These are phyloP conservation scores for Cytospora schulzeri DNA, from an alignment of 2,329 filamentous ascomycete species.

Conservation along the genomic window DNA sequence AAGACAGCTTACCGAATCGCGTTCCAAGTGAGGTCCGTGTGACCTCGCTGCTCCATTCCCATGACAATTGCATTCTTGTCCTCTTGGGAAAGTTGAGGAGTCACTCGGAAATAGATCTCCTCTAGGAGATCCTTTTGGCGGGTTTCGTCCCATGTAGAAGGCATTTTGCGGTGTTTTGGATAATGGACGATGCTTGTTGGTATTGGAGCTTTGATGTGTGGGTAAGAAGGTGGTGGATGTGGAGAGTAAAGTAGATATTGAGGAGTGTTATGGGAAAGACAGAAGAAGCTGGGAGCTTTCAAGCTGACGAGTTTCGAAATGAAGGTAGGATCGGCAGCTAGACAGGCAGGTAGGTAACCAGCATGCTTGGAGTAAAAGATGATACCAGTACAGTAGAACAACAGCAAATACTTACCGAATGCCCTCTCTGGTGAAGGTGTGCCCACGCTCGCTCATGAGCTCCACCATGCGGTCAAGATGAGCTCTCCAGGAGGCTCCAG, in stretches of 20 bases:
- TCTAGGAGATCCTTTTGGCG: conserved; percentile 30
- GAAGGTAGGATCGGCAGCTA: background rate
- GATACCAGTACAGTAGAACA: background rate
- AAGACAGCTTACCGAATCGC: conserved; percentile 29
- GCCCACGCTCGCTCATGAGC: conserved; percentile 38
- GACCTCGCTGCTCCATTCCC: conserved; percentile 31
- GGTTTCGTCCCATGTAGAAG: conserved; percentile 2
- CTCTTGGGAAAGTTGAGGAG: conserved; percentile 29
- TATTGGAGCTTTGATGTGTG: background rate
- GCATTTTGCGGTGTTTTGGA: background rate
- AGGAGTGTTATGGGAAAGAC: background rate
- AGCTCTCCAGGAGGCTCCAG: conserved; percentile 28
- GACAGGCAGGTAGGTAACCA: background rate
- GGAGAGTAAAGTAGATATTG: background rate
- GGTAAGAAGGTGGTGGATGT: background rate
- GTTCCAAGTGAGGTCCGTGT: conserved; percentile 32
- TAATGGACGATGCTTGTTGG: background rate
- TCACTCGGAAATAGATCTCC: conserved; percentile 29
- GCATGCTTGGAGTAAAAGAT: background rate
- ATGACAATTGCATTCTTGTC: conserved; percentile 31
- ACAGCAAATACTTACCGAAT: conserved; percentile 43
- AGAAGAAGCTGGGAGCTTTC: background rate
- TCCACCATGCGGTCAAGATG: conserved; percentile 37
- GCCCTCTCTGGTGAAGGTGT: conserved; percentile 46
- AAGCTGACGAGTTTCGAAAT: background rate